Evolutionary conservation across 2,329 filamentous ascomycete species (phyloP).

Genomic region (Exophiala xenobiotica): DNA sequence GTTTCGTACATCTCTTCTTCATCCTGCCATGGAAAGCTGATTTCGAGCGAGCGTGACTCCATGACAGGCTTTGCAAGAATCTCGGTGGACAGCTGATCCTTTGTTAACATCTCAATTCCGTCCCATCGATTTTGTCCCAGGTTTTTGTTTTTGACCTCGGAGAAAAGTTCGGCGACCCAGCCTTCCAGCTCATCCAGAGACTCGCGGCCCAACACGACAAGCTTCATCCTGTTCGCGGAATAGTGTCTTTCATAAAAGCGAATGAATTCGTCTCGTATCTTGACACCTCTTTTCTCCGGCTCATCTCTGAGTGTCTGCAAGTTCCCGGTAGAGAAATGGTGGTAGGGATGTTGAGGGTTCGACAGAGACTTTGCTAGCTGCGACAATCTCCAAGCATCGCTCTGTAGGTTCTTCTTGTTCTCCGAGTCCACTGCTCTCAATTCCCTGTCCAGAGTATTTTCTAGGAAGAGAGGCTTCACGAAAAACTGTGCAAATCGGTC

Average conservation of each 20-base stretch:
- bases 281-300: slow-evolving; percentile 74
- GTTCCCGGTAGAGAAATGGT: slow-evolving; percentile 89
- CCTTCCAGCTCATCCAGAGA: slow-evolving; percentile 75
- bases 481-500: slow-evolving; percentile 96
- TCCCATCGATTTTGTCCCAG: slow-evolving; percentile 69
- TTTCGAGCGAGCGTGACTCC: slow-evolving; percentile 75
- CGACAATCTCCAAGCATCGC: slow-evolving; percentile 80
- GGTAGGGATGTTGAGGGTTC: slow-evolving; percentile 82
- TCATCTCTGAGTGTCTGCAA: slow-evolving; percentile 80
- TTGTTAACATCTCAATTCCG: slow-evolving; percentile 54
- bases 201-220: slow-evolving; percentile 81
- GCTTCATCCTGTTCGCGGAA: slow-evolving; percentile 90
- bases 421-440: slow-evolving; percentile 88
- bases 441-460: slow-evolving; percentile 81
- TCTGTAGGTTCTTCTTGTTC: slow-evolving; percentile 96
- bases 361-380: slow-evolving; percentile 87
- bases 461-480: slow-evolving; percentile 80
- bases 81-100: slow-evolving; percentile 65
- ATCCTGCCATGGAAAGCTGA: slow-evolving; percentile 82
- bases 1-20: slow-evolving; percentile 77
- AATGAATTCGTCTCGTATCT: slow-evolving; percentile 87
- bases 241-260: slow-evolving; percentile 88
- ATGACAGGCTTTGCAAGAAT: slow-evolving; percentile 89
- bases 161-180: slow-evolving; percentile 83
- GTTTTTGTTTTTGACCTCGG: slow-evolving; percentile 76